phyloP scores from a whole-genome alignment of 2,329 filamentous ascomycete genomes.

The Myriosclerotinia duriaeana region DNA sequence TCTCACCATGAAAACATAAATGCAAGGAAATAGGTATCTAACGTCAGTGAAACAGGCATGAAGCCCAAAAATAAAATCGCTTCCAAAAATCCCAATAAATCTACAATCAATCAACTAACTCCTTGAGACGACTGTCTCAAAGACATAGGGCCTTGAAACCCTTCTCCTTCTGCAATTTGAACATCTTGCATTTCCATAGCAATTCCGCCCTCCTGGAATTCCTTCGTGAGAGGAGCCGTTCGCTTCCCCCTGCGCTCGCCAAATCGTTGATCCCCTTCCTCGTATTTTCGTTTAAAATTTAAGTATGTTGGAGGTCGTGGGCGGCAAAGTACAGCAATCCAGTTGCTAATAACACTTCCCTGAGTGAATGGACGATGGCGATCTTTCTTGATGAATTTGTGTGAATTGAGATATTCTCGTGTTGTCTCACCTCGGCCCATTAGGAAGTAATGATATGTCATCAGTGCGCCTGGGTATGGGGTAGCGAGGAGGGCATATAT shows the following conservation, averaged over 20 bases:
- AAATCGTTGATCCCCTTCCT: conserved; percentile 81
- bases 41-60: neutral
- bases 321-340: conserved; percentile 75
- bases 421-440: conserved; percentile 92
- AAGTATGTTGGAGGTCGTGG: conserved; percentile 87
- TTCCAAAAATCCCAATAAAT: neutral
- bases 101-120: too few species aligned
- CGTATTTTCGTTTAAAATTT: conserved; percentile 75
- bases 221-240: conserved; percentile 49
- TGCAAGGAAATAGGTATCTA: conserved; percentile 21
- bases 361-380: conserved; percentile 89
- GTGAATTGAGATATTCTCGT: conserved; percentile 90
- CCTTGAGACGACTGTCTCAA: conserved; percentile 23
- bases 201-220: conserved; percentile 55
- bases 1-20: conserved; percentile 2
- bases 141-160: conserved; percentile 54
- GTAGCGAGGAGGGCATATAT: conserved; percentile 75
- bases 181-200: conserved; percentile 70
- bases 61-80: conserved; percentile 5
- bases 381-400: conserved; percentile 91
- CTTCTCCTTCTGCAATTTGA: conserved; percentile 38
- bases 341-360: conserved; percentile 72
- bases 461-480: conserved; percentile 79
- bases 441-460: conserved; percentile 87
- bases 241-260: conserved; percentile 57